Evolutionary conservation across 2,329 filamentous ascomycete genomes (phyloP).

Genomic region (Diaporthe helianthi): DNA sequence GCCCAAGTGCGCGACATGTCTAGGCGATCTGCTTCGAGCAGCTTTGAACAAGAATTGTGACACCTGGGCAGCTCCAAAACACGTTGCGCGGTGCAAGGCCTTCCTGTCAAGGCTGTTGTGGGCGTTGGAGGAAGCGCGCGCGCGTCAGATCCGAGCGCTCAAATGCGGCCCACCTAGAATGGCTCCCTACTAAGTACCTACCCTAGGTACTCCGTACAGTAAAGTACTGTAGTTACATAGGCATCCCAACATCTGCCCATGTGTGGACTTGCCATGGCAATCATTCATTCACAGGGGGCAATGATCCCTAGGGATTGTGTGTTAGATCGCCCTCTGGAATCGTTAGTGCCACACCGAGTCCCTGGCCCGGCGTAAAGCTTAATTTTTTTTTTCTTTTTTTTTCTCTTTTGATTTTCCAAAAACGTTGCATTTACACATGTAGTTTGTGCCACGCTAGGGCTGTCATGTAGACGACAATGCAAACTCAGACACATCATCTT

Average conservation of each 20-base stretch:
- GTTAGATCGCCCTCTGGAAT: constrained; percentile 20
- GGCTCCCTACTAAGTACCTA: no score
- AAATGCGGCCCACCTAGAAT: background rate
- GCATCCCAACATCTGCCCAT: background rate
- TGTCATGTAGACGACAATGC: constrained; percentile 1
- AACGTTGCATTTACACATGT: constrained; percentile 15
- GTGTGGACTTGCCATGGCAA: background rate
- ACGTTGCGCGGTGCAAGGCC: background rate
- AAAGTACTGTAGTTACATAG: no score
- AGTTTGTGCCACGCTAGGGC: constrained; percentile 1
- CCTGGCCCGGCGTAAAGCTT: constrained; percentile 1
- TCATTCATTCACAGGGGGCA: background rate
- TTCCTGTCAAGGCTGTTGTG: background rate
- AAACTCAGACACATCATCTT: background rate
- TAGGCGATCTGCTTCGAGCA: background rate
- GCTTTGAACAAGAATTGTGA: background rate
- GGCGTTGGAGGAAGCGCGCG: constrained; percentile 19
- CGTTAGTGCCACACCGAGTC: constrained; percentile 7
- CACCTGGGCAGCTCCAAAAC: constrained; percentile 22
- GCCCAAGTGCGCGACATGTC: background rate
- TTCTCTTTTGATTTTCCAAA: background rate
- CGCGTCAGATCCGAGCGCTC: constrained; percentile 14
- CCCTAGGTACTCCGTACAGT: no score
- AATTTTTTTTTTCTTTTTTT: no score
- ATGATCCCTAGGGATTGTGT: background rate